These are phyloP conservation scores for Litchi chinensis DNA, from an alignment of 345 rosid species.

Conservation along the genomic window DNA sequence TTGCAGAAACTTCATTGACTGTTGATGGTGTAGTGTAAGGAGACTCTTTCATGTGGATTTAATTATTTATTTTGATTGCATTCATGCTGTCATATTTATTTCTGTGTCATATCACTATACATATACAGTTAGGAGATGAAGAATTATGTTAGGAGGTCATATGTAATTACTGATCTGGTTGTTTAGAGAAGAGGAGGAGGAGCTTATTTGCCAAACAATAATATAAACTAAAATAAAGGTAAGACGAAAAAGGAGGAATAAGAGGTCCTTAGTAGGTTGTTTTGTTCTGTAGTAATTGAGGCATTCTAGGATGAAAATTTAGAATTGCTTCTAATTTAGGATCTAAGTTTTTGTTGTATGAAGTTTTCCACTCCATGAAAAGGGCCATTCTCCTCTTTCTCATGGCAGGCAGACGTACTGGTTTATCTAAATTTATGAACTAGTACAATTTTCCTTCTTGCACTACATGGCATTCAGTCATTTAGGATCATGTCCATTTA, in stretches of 20 bases:
- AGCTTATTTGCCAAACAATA: background rate
- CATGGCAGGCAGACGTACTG: background rate
- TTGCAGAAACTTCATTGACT: slow-evolving; percentile 97
- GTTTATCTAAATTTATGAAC: background rate
- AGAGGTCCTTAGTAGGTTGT: background rate
- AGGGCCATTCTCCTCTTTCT: background rate
- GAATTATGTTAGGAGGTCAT: slow-evolving; percentile 6
- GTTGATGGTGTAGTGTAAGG: slow-evolving; percentile 99
- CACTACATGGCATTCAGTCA: background rate
- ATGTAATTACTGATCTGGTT: background rate
- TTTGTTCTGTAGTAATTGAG: background rate
- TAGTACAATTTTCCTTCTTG: no score
- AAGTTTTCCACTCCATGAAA: background rate
- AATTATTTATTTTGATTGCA: slow-evolving; percentile 20
- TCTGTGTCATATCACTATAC: background rate
- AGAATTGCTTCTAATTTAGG: background rate
- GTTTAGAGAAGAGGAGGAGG: background rate
- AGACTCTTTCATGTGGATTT: slow-evolving; percentile 27
- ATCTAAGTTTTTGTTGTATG: background rate
- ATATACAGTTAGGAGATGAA: background rate
- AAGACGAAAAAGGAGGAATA: background rate
- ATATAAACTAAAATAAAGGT: background rate
- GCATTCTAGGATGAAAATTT: background rate
- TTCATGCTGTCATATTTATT: slow-evolving; percentile 11
- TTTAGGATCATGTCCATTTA: background rate